A percentile compares a stretch with the other conserved stretches of the same genome.
Evolutionary conservation across 768 basidiomycete species (phyloP).

Genomic region (Pleurotus djamor): DNA sequence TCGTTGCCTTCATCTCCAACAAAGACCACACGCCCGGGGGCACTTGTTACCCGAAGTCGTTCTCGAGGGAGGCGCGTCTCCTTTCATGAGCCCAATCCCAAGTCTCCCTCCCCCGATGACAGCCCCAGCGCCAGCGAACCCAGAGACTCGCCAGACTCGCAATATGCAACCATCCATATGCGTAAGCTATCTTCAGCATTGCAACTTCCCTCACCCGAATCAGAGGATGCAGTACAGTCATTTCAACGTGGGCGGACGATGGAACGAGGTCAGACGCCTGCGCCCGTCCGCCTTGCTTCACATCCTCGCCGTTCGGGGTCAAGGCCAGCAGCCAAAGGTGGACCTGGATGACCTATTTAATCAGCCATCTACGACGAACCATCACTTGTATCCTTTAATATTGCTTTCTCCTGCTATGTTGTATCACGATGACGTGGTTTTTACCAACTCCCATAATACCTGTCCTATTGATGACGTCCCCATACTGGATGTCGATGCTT

Average conservation of each 20-base stretch:
- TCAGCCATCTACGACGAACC: not conserved
- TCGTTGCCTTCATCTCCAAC: not conserved
- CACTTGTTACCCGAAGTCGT: conserved; percentile 91
- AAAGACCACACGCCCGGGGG: conserved; percentile 38
- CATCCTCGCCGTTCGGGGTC: not conserved
- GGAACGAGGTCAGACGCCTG: not conserved
- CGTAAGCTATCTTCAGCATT: not conserved
- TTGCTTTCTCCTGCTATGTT: no score
- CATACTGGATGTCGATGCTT: no score
- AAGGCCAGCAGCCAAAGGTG: not conserved
- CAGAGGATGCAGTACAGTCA: not conserved
- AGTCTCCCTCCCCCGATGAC: not conserved
- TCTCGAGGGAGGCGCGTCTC: conserved; percentile 52
- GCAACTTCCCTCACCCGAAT: no score
- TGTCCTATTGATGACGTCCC: no score
- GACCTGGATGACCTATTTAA: no score
- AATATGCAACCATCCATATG: not conserved
- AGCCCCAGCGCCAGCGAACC: not conserved
- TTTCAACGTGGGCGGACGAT: not conserved
- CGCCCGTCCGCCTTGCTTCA: not conserved
- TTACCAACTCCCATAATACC: no score
- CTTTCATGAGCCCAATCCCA: not conserved
- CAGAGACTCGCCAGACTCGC: not conserved
- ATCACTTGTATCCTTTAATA: not conserved
- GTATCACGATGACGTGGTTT: no score